These are phyloP conservation scores for Solanum bulbocastanum DNA, from an alignment of 257 asterid species.

Conservation along the genomic window DNA sequence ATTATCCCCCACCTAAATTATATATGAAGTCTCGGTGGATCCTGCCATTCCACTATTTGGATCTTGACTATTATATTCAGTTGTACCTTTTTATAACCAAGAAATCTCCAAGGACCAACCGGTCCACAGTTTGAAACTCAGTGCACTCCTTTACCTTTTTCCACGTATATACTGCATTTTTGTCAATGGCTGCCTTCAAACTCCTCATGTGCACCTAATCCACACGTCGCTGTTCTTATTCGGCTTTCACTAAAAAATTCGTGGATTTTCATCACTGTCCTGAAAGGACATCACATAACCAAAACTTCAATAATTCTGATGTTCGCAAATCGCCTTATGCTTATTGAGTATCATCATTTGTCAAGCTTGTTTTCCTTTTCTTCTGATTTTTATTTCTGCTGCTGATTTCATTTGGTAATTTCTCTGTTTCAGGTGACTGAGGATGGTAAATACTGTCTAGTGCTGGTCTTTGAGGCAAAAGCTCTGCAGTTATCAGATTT, in stretches of 20 bases:
- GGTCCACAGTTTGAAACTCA: neutral
- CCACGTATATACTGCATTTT: neutral
- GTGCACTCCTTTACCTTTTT: neutral
- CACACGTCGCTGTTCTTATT: neutral
- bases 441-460: conserved; percentile 69
- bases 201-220: neutral
- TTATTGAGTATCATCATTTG: neutral
- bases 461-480: conserved; percentile 74
- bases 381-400: neutral
- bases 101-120: neutral
- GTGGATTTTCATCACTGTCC: neutral
- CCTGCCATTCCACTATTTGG: neutral
- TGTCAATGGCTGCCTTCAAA: neutral
- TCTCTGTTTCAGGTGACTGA: conserved; percentile 55
- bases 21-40: neutral
- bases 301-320: neutral
- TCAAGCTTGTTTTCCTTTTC: neutral
- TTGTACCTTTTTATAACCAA: neutral
- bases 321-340: neutral
- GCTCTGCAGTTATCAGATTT: conserved; percentile 70
- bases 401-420: neutral
- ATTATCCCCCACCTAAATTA: neutral
- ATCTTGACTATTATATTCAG: neutral
- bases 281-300: neutral
- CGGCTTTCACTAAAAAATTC: neutral